phyloP scores from a whole-genome alignment of 2,329 filamentous ascomycete species.

The Botryotinia convoluta region DNA sequence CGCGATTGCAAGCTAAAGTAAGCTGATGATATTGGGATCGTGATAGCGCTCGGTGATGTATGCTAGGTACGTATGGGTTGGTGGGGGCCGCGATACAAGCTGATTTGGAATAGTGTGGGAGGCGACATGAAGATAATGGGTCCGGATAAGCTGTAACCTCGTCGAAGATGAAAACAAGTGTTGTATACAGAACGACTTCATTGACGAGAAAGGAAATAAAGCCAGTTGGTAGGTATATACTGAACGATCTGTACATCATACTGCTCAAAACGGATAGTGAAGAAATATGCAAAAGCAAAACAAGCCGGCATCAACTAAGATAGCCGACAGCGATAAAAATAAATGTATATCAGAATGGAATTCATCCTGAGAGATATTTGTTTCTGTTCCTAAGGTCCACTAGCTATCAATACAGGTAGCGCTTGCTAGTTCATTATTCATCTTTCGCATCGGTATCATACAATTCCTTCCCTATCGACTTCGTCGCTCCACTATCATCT shows the following conservation, averaged over 20 bases:
- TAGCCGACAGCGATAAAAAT: background rate
- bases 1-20: background rate
- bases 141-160: background rate
- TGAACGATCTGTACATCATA: background rate
- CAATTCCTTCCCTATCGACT: background rate
- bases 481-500: background rate
- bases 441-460: background rate
- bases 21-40: background rate
- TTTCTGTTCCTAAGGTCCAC: background rate
- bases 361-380: background rate
- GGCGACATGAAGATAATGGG: background rate
- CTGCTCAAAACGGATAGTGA: background rate
- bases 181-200: background rate
- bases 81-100: conserved; percentile 22
- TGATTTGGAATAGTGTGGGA: background rate
- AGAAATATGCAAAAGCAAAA: background rate
- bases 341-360: background rate
- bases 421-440: background rate
- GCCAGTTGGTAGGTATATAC: too few species aligned
- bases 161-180: background rate
- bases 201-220: background rate
- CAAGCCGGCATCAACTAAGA: background rate
- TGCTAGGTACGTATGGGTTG: conserved; percentile 17
- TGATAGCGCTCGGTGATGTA: too few species aligned
- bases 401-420: conserved; percentile 9